Base-by-base conservation (phyloP, 75 land plant genomes). In the Selaginella moellendorffii region DNA sequence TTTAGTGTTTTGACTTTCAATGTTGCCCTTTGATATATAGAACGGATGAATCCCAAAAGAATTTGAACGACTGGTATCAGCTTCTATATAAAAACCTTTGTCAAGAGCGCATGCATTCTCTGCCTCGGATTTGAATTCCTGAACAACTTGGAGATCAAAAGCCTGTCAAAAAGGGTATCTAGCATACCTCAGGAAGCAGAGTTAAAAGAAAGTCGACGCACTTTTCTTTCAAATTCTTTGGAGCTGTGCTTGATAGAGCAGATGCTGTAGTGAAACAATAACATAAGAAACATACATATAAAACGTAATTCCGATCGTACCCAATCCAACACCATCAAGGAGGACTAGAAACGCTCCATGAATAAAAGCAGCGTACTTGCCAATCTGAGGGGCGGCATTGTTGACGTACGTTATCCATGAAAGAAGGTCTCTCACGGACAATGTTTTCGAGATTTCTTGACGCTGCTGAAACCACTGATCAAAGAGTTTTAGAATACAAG, bases 251-350 rank as follows among this genome's bases (percentile, higher is more conserved):
- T 36, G 46, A 36, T 36, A 36, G 14, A 14, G 10, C 46, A 36
- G 46, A 36, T 36, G 10, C 46, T 36, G 46, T n/a, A n/a, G n/a
- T 36, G 46, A 36, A 36, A 36, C n/a, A n/a, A n/a, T n/a, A n/a
- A n/a, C n/a, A n/a, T 36, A 36, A 36, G 14, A 36, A 36, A 36
- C 46, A 5, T 14, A 36, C 5, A 36, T 14, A 36, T 36, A 5
- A 5, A 36, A 5, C 46, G 10, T 36, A 5, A 5, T 36, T 14
- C 14, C 46, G 5, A 5, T 36, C 62, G 0, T 80, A 82, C 98
- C 99, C 64, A 95, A 78, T 63, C 79, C 79, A n/a, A 93, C 67
- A n/a, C 99, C 99, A 89, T 95, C 99, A 59, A 95, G 85, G 61
- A 95, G 69, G 62, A 95, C 81, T 52, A 95, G 83, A 69, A 82